Evolutionary conservation across 176 grass and related monocot species (phyloP).

Genomic region (Sorghum bicolor): Sorghum_bicolor_NCBIv3 NC_012876.2:56499501-56500000

Average conservation of each 20-base stretch:
- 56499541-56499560: constrained; percentile 79
- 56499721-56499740: constrained; percentile 60
- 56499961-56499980: background rate
- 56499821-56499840: background rate
- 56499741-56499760: background rate
- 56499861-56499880: constrained; percentile 45
- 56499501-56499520: background rate
- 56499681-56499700: constrained; percentile 2
- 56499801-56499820: constrained; percentile 18
- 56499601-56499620: constrained; percentile 83
- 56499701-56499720: constrained; percentile 52
- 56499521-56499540: constrained; percentile 55
- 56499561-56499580: constrained; percentile 60
- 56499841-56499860: background rate
- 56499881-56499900: constrained; percentile 66
- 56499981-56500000: background rate
- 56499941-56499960: no score
- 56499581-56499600: constrained; percentile 90
- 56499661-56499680: background rate
- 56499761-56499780: constrained; percentile 29
- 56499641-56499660: no score
- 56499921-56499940: constrained; percentile 31
- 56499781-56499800: constrained; percentile 19
- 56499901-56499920: constrained; percentile 68
- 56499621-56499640: background rate